Percentiles rank a stretch among this genome's conserved stretches.
Conservation (phyloP, 2,329 filamentous ascomycete species). For the Beauveria caledonica region DNA sequence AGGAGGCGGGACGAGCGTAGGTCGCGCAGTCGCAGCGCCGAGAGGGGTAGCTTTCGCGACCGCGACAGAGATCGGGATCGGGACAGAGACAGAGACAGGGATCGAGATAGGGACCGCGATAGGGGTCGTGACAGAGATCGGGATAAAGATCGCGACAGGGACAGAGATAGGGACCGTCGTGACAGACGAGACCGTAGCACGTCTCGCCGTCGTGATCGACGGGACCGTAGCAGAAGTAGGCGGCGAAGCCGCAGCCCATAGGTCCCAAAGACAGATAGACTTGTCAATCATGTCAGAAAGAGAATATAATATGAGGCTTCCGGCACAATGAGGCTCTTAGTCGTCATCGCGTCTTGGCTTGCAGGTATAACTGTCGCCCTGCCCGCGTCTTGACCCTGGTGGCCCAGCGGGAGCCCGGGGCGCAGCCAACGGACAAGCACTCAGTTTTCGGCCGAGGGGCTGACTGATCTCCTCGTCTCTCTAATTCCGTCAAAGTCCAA, state of each 20-base stretch:
- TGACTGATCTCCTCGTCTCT: not conserved
- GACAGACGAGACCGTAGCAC: slow-evolving; percentile 24
- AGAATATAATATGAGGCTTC: not conserved
- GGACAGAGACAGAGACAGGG: slow-evolving; percentile 21
- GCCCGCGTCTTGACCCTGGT: not conserved
- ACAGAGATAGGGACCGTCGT: slow-evolving; percentile 15
- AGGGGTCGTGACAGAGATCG: slow-evolving; percentile 27
- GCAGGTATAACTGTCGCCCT: slow-evolving; percentile 1
- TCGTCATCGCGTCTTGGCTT: not conserved
- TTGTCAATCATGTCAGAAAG: not conserved
- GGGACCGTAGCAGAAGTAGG: slow-evolving; percentile 31
- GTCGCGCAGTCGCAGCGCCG: slow-evolving; percentile 26
- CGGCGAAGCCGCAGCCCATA: slow-evolving; percentile 31
- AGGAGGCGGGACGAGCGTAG: slow-evolving; percentile 33
- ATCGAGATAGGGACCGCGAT: slow-evolving; percentile 26
- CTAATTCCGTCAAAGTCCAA: not conserved
- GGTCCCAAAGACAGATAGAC: slow-evolving; percentile 3
- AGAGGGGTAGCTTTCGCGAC: slow-evolving; percentile 19
- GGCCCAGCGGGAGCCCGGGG: not conserved
- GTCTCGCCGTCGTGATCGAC: slow-evolving; percentile 27
- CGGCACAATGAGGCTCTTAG: not conserved
- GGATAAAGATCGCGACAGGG: slow-evolving; percentile 17
- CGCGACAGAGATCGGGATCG: slow-evolving; percentile 24
- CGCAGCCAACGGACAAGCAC: not conserved
- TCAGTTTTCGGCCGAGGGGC: not conserved